Base-by-base conservation (phyloP, 495 filamentous ascomycete species). In the Neurospora sp. region DNA sequence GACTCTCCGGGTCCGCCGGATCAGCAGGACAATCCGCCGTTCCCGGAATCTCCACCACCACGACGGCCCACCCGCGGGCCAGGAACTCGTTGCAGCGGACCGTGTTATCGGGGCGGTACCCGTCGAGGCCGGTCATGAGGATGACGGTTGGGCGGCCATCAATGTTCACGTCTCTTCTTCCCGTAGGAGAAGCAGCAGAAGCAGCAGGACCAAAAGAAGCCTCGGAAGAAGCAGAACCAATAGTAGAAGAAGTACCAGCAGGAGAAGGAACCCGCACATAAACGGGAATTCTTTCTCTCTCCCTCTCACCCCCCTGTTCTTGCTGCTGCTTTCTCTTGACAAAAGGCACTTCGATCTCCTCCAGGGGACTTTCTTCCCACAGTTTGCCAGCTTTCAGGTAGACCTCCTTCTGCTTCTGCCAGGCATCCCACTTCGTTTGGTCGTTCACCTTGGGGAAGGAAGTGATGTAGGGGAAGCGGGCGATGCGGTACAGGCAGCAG, bases 61-160 rank as follows among this genome's bases (percentile, higher is more conserved):
- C 83, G 1, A 79, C 82, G 35, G 79, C 90, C 89, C 86, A 91
- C 27, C 86, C 89, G 73, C 86, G 88, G 70, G 82, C 79, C 12
- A 88, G 77, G 74, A 90, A 92, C 80, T 91, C 89, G 42, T 92
- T 85, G 71, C 86, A 89, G 42, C 91, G 89, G 45, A 87, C 84
- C n/a, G 89, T 91, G 78, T 94, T 92, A 76, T 95, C 92, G 0
- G 91, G 90, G 16, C 92, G 82, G 77, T 95, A 93, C 10, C 92
- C 92, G 75, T 95, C 92, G 16, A 95, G 83, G 0, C 92, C 92
- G 0, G 90, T 93, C 82, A 94, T 86, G 40, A 94, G 84, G 22
- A 95, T 80, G 4, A 95, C 87, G 4, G 86, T 82, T 0, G 92
- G 90, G 2, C 83, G 83, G 4, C 84, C 82, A 37, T 37, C 4